A percentile compares a stretch with the other conserved stretches of the same genome.
phyloP scores from a whole-genome alignment of 768 basidiomycete species.

The Floccularia luteovirens region DNA sequence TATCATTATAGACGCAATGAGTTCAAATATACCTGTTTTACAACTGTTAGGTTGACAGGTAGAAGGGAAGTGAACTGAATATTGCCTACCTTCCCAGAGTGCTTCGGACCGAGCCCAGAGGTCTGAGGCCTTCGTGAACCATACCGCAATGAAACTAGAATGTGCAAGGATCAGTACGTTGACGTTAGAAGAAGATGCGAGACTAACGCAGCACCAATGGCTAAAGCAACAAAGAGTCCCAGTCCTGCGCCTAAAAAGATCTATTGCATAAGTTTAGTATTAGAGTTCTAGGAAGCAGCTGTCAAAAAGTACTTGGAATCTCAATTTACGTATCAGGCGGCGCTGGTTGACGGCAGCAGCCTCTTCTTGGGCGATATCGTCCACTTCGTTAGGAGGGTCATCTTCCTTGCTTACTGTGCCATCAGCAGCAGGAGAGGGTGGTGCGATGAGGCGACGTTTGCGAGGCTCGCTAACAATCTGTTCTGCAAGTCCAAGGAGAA shows the following conservation, averaged over 20 bases:
- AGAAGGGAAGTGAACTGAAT: not conserved
- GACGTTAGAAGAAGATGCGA: not conserved
- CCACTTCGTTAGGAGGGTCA: slow-evolving; percentile 14
- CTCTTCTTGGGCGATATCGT: slow-evolving; percentile 17
- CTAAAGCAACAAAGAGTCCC: slow-evolving; percentile 74
- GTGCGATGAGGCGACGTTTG: too few relatives aligned
- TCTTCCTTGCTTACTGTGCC: slow-evolving; percentile 5
- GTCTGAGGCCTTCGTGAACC: slow-evolving; percentile 86
- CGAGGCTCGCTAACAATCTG: slow-evolving; percentile 59
- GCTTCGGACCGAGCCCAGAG: slow-evolving; percentile 82
- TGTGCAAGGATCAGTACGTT: not conserved
- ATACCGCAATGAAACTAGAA: slow-evolving; percentile 75
- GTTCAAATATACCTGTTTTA: slow-evolving; percentile 53
- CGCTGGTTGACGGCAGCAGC: slow-evolving; percentile 16
- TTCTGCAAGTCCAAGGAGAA: slow-evolving; percentile 86
- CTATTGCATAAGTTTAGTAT: slow-evolving; percentile 22
- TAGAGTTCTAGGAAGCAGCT: not conserved
- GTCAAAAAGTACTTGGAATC: slow-evolving; percentile 47
- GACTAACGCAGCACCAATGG: slow-evolving; percentile 72
- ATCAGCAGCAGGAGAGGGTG: slow-evolving; percentile 10
- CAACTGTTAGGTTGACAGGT: too few relatives aligned
- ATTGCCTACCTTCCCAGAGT: slow-evolving; percentile 80
- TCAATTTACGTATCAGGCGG: slow-evolving; percentile 57
- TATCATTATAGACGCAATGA: slow-evolving; percentile 75
- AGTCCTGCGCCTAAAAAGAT: slow-evolving; percentile 68